Percentiles rank a stretch among this genome's conserved stretches.
Conservation (phyloP, 495 filamentous ascomycete species). For the Lasiosphaeriaceae sp. region DNA sequence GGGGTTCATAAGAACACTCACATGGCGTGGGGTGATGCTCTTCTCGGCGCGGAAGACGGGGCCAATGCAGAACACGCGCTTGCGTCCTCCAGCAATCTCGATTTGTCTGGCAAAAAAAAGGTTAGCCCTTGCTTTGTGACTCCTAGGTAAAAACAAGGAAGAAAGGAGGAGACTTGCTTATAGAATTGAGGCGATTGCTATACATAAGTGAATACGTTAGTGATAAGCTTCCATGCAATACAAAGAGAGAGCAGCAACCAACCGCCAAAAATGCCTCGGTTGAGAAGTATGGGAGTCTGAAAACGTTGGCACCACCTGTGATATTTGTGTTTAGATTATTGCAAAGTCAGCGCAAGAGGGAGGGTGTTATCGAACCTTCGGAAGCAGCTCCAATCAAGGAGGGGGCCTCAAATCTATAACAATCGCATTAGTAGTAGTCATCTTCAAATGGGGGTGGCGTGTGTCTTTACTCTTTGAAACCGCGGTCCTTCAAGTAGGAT, state of each 20-base stretch:
- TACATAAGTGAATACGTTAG: constrained; percentile 1
- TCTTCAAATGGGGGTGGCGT: neutral
- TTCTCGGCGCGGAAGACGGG: constrained; percentile 97
- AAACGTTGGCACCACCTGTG: constrained; percentile 76
- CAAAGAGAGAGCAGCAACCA: neutral
- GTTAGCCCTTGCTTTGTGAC: too few species aligned
- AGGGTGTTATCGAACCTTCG: too few species aligned
- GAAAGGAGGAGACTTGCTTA: too few species aligned
- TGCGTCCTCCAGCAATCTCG: constrained; percentile 87
- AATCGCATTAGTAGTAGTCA: too few species aligned
- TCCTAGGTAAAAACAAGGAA: too few species aligned
- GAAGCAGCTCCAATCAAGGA: constrained; percentile 87
- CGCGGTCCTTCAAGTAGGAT: constrained; percentile 67
- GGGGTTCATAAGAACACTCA: constrained; percentile 44
- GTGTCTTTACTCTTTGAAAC: constrained; percentile 81
- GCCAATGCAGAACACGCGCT: constrained; percentile 84
- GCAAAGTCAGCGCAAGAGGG: too few species aligned
- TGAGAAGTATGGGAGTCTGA: constrained; percentile 88
- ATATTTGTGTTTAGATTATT: too few species aligned
- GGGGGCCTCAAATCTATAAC: constrained; percentile 61
- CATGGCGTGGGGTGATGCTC: constrained; percentile 90
- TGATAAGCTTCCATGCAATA: neutral
- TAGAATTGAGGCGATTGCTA: constrained; percentile 81
- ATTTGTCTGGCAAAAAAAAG: constrained; percentile 57
- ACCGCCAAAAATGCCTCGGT: constrained; percentile 72